phyloP scores from a whole-genome alignment of 257 asterid species.

The Solanum megistacrolobum region DNA sequence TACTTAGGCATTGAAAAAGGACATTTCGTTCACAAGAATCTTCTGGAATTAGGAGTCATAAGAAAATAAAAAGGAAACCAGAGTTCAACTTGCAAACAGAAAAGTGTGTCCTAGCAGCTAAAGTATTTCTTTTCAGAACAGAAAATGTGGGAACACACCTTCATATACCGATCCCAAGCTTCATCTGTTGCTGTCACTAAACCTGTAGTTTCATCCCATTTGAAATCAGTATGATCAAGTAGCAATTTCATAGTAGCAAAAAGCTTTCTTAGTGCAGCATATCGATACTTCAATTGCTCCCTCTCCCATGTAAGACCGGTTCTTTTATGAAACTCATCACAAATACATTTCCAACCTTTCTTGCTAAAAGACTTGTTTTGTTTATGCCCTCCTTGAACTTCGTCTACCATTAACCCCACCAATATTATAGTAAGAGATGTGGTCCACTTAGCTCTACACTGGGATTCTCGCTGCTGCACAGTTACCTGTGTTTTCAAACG shows the following conservation, averaged over 20 bases:
- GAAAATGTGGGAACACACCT: slow-evolving; percentile 22
- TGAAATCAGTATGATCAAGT: slow-evolving; percentile 45
- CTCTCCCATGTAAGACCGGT: slow-evolving; percentile 68
- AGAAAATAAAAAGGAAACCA: neutral
- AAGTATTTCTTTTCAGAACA: neutral
- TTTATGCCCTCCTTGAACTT: slow-evolving; percentile 50
- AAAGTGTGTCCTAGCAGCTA: neutral
- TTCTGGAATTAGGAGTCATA: neutral
- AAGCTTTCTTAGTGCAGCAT: slow-evolving; percentile 57
- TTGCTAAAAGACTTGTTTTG: slow-evolving; percentile 54
- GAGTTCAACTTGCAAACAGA: neutral
- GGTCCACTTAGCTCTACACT: slow-evolving; percentile 81
- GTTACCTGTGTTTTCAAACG: slow-evolving; percentile 35
- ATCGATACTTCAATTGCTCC: slow-evolving; percentile 68
- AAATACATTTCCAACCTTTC: slow-evolving; percentile 67
- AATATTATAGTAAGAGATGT: slow-evolving; percentile 41
- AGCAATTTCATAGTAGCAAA: slow-evolving; percentile 32
- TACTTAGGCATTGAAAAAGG: neutral
- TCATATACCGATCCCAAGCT: slow-evolving; percentile 61
- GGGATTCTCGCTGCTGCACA: slow-evolving; percentile 42
- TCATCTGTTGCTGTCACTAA: slow-evolving; percentile 46
- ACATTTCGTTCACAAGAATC: neutral
- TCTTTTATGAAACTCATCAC: slow-evolving; percentile 55
- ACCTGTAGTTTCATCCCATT: slow-evolving; percentile 62
- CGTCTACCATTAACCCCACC: slow-evolving; percentile 60